Evolutionary conservation across 306 rosid species (phyloP).

Genomic region (Rosa multiflora): DNA sequence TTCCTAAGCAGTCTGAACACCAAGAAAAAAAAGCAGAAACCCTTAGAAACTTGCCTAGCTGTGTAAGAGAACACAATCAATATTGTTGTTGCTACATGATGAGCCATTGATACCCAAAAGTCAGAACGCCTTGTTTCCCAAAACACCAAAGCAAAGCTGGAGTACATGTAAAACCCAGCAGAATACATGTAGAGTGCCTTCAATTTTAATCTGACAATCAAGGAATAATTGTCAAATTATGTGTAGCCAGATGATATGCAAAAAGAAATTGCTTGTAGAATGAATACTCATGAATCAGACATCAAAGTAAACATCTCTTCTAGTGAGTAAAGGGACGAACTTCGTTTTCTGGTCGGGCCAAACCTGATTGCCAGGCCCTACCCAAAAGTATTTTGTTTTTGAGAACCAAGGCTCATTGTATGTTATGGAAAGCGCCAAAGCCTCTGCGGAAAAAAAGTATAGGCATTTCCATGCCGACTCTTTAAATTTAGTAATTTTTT

Average conservation of each 20-base stretch:
- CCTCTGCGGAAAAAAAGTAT: slow-evolving; percentile 36
- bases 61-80: slow-evolving; percentile 27
- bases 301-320: slow-evolving; percentile 8
- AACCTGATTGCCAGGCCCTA: slow-evolving; percentile 38
- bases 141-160: slow-evolving; percentile 38
- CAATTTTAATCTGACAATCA: slow-evolving; percentile 33
- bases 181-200: slow-evolving; percentile 36
- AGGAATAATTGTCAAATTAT: background rate
- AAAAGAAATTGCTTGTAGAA: background rate
- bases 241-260: background rate
- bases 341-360: slow-evolving; percentile 41
- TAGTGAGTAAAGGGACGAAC: slow-evolving; percentile 25
- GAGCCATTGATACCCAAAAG: slow-evolving; percentile 37
- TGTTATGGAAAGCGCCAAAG: slow-evolving; percentile 31
- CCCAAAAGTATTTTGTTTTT: slow-evolving; percentile 31
- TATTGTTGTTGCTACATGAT: slow-evolving; percentile 29
- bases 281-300: background rate
- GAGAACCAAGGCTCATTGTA: slow-evolving; percentile 39
- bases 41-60: slow-evolving; percentile 12
- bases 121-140: slow-evolving; percentile 49
- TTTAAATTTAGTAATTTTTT: slow-evolving; percentile 38
- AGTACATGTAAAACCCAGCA: slow-evolving; percentile 40
- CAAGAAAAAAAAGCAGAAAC: background rate
- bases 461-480: slow-evolving; percentile 38
- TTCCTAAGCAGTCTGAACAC: background rate